phyloP scores from a whole-genome alignment of 2,329 filamentous ascomycete species.

The Dothistroma pini region DNA sequence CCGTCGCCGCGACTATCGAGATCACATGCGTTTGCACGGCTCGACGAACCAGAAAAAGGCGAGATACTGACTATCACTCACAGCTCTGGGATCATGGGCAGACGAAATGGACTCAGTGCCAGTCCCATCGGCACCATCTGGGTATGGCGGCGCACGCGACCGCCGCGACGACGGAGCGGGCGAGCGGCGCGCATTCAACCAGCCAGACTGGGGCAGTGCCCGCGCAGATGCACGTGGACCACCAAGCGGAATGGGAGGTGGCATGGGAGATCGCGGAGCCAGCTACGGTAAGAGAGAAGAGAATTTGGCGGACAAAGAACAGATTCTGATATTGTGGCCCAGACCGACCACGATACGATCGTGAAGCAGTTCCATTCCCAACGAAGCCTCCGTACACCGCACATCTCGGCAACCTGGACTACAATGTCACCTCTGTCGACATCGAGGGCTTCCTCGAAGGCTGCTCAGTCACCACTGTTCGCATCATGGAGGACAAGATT shows the following conservation, averaged over 20 bases:
- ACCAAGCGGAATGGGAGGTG: slow-evolving; percentile 20
- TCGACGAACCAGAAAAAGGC: background rate
- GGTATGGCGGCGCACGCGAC: slow-evolving; percentile 29
- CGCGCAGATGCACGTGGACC: slow-evolving; percentile 6
- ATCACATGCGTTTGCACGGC: background rate
- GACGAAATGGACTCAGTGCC: slow-evolving; percentile 79
- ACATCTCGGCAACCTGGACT: slow-evolving; percentile 93
- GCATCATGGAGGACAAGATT: slow-evolving; percentile 95
- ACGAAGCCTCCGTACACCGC: slow-evolving; percentile 92
- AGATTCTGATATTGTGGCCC: slow-evolving; percentile 20
- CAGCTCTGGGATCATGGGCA: slow-evolving; percentile 87
- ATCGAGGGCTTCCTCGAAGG: slow-evolving; percentile 81
- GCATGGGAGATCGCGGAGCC: slow-evolving; percentile 26
- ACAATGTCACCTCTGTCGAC: slow-evolving; percentile 81
- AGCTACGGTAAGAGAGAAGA: slow-evolving; percentile 31
- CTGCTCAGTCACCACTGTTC: slow-evolving; percentile 84
- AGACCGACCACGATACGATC: slow-evolving; percentile 42
- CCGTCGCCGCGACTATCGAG: background rate
- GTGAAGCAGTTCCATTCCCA: slow-evolving; percentile 80
- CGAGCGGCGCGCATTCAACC: slow-evolving; percentile 48
- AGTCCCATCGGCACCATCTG: slow-evolving; percentile 29
- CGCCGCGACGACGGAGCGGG: slow-evolving; percentile 29
- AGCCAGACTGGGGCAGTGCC: slow-evolving; percentile 30
- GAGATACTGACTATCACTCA: slow-evolving; percentile 27
- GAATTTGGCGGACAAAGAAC: slow-evolving; percentile 3